Base-by-base conservation (phyloP, 2,329 filamentous ascomycete genomes). In the Diaporthe caulivora region DNA sequence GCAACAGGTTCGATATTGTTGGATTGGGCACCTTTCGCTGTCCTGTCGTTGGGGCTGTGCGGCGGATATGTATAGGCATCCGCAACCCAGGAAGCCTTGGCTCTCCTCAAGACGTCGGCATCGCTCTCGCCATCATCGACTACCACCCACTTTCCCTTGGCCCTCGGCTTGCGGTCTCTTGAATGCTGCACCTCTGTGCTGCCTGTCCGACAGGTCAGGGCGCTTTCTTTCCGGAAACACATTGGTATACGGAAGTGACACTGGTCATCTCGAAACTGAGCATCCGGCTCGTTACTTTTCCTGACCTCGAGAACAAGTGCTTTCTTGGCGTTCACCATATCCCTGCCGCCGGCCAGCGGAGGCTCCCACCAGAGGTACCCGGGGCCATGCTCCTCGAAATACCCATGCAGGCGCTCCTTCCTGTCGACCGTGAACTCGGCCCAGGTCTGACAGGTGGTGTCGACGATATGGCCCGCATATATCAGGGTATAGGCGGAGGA, bases 361-460 rank as follows among this genome's bases (percentile, higher is more conserved):
- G 83, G 81, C 73, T 87, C 85, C 70, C 84, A 84, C 85, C 85
- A 87, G 17, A 87, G 80, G 83, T 84, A 86, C 11, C 84, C 84
- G 1, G 79, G 77, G 2, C 85, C 85, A 75, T 84, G 74, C 15
- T 75, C 55, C 5, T 76, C 77, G 47, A 64, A 77, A 71, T 86
- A 87, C 2, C 77, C 79, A 72, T 84, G 82, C 15, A 87, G 80
- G 31, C 84, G 81, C 21, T 80, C 80, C 15, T 74, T 71, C 72
- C 86, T 82, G 77, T 86, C 81, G 6, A 58, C 26, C 29, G 81
- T 81, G 78, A 86, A 86, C 31, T 82, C 81, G 57, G 72, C 74
- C 71, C 85, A 86, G 8, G 78, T 80, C 2, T 79, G 77, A 42
- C 82, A 84, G 11, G 77, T 79, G 8, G 24, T 54, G 74, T 86